Conservation (phyloP, 257 asterid species). For the Nemophila menziesii region DNA sequence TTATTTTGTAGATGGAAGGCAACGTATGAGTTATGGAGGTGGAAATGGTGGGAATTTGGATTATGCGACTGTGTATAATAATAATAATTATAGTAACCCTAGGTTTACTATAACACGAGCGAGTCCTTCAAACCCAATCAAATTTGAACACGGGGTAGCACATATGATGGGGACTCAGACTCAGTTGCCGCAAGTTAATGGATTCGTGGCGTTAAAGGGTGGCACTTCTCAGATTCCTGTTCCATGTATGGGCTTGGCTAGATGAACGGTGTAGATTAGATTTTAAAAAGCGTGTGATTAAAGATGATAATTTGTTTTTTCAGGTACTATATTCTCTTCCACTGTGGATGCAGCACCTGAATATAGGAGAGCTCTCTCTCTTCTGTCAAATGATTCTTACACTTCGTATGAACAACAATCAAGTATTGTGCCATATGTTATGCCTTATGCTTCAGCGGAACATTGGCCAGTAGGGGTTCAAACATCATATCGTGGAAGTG, state of each 20-base stretch:
- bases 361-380: conserved; percentile 86
- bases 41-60: conserved; percentile 26
- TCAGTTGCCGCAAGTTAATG: conserved; percentile 34
- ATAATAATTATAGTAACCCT: too few relatives aligned
- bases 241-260: too few relatives aligned
- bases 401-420: conserved; percentile 30
- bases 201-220: conserved; percentile 32
- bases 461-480: conserved; percentile 43
- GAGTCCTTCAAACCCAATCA: conserved; percentile 26
- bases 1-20: conserved; percentile 41
- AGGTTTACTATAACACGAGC: conserved; percentile 59
- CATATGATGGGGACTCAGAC: conserved; percentile 27
- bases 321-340: conserved; percentile 39
- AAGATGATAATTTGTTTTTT: conserved; percentile 1
- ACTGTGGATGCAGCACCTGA: conserved; percentile 49
- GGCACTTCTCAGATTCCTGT: conserved; percentile 24
- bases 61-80: conserved; percentile 38
- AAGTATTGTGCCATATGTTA: conserved; percentile 27
- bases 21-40: conserved; percentile 37
- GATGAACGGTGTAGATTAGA: neutral
- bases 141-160: conserved; percentile 36
- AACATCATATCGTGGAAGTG: conserved; percentile 16
- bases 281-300: neutral
- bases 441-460: conserved; percentile 41
- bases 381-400: conserved; percentile 82